Conservation (phyloP, 2,329 filamentous ascomycete genomes). For the Helotiales sp. region DNA sequence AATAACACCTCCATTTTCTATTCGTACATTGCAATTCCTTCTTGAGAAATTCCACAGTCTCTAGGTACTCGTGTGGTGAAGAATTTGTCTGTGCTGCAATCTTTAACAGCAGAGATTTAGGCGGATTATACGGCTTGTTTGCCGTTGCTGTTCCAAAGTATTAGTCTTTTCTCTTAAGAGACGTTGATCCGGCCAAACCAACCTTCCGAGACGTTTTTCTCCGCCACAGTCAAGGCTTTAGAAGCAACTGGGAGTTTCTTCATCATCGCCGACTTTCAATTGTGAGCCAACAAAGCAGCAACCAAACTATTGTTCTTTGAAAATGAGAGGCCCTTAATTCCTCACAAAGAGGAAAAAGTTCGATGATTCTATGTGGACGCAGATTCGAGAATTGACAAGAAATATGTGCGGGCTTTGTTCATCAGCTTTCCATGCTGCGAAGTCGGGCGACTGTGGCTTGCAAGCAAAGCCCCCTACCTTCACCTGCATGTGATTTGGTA, state of each 20-base stretch:
- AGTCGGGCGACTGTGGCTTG: not conserved
- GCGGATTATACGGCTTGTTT: not conserved
- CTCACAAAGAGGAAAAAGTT: not conserved
- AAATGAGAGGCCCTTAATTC: not conserved
- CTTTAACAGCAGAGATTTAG: not conserved
- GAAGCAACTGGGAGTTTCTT: not conserved
- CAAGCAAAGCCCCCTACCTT: not conserved
- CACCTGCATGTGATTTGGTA: not conserved
- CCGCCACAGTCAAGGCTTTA: not conserved
- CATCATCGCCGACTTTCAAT: not conserved
- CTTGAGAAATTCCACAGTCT: not conserved
- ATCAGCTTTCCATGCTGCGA: not conserved
- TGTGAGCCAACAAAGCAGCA: not conserved
- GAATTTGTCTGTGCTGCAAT: not conserved
- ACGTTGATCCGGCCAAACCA: not conserved
- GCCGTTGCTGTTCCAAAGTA: not conserved
- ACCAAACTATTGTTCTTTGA: not conserved
- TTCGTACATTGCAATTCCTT: conserved; percentile 1
- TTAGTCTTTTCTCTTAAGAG: conserved; percentile 6
- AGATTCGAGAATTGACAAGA: not conserved
- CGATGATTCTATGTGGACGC: not conserved
- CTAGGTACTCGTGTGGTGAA: not conserved
- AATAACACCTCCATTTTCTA: conserved; percentile 7
- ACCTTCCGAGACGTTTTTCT: not conserved
- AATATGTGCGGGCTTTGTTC: not conserved